Evolutionary conservation across 2,329 filamentous ascomycete species (phyloP), one percentile per base, ranked within the genome.

Genomic region (Exophiala sideris): DNA sequence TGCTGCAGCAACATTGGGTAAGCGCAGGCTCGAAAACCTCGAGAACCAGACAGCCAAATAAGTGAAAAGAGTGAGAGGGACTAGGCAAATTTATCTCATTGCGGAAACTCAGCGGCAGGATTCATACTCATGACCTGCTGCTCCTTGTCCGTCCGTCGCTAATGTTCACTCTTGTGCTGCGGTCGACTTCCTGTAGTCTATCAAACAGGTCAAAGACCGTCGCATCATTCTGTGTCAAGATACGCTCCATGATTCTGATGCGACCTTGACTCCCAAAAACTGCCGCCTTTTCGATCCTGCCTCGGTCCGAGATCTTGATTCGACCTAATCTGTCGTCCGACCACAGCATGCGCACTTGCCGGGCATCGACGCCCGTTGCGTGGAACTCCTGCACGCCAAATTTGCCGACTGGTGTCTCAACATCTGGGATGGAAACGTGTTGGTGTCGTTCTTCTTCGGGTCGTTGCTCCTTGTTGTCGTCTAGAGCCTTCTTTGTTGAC

Each of bases 281-380:
- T 42, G 75, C 70, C 3, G 71, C 73, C 9, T 71, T 63, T 52
- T 75, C 71, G 29, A 76, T 67, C 33, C 64, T 48, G 3, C 74
- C 74, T 7, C 65, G 54, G 61, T 71, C 68, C 2, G 71, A 71
- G 20, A 76, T 60, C 54, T 72, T 73, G 40, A 77, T 69, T 39
- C 71, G 64, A 3, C 73, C 74, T 24, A 76, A 68, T 4, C 70
- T 68, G 4, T 72, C 73, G 63, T 75, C 72, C 10, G 62, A 63
- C 73, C 73, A 77, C 54, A 75, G 68, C 12, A 77, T 42, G 9
- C 73, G 68, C 21, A 74, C 64, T 64, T 75, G 74, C 34, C 69
- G 65, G 12, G 71, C 66, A 58, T 77, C 74, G 32, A 72, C 47
- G 10, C 71, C 64, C 3, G 67, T 70, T 3, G 69, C 52, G 14